Base-by-base conservation (phyloP, 768 basidiomycete species). In the Tephrocybe sp. region DNA sequence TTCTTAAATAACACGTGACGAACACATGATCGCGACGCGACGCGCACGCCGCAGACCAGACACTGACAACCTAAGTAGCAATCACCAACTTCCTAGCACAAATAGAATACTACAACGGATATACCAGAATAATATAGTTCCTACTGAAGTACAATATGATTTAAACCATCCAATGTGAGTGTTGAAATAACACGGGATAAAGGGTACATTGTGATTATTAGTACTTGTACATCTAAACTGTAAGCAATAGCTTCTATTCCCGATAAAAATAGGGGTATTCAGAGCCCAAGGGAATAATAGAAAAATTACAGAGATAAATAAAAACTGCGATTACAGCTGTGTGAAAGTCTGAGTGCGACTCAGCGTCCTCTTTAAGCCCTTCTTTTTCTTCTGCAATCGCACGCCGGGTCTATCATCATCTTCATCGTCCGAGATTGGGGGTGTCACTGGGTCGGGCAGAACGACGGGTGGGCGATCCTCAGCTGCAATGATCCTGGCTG, bases 341-440 rank as follows among this genome's bases (percentile, higher is more conserved):
- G 54, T 56, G 51, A 64, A 68, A 4, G 68, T 69, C 58, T 67
- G 63, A 21, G 65, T 67, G 40, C 69, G 58, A 44, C 60, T 62
- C 46, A 70, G 56, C n/a, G 55, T 58, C 40, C 65, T 47, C 52
- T 55, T 56, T 44, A 57, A 12, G 1, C 49, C 55, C 25, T 58
- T 58, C 42, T 52, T 63, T 40, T 54, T 43, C 35, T 44, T 45
- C 34, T 45, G 53, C 16, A 58, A 30, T 9, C 49, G 52, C 2
- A 49, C 24, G 8, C 47, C 48, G n/a, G 47, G 44, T 27, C 31
- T 24, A 21, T 52, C 52, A n/a, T 58, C 56, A 1, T 51, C 57
- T 13, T 63, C 64, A 31, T 54, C 58, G 8, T 53, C 47, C 15
- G 41, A 52, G 2, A 39, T 43, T 12, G 53, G 56, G 1, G 52